Conservation (phyloP, 257 asterid species). For the Nicotiana attenuata region DNA sequence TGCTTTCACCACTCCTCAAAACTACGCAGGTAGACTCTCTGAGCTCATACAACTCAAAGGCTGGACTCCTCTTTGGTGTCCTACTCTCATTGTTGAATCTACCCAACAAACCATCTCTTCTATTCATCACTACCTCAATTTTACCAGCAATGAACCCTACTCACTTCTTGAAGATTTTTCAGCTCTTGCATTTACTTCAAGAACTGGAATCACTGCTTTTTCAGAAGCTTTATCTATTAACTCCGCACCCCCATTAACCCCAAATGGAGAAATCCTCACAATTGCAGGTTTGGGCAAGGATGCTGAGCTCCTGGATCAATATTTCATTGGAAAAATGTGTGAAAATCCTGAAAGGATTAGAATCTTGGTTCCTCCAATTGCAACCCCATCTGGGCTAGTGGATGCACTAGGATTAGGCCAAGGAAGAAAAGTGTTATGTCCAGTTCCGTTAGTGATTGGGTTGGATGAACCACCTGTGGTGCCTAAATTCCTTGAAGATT, state of each 20-base stretch:
- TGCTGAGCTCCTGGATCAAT: slow-evolving; percentile 50
- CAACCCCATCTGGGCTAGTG: slow-evolving; percentile 60
- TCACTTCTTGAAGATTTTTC: slow-evolving; percentile 49
- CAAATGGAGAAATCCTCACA: slow-evolving; percentile 42
- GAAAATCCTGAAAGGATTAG: slow-evolving; percentile 43
- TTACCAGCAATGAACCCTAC: slow-evolving; percentile 2
- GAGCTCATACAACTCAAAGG: slow-evolving; percentile 39
- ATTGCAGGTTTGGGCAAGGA: slow-evolving; percentile 67
- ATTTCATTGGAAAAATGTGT: slow-evolving; percentile 37
- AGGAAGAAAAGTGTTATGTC: slow-evolving; percentile 57
- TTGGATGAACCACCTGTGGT: slow-evolving; percentile 78
- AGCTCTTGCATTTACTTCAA: slow-evolving; percentile 76
- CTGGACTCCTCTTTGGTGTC: slow-evolving; percentile 72
- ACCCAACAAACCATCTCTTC: slow-evolving; percentile 52
- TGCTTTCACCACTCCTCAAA: slow-evolving; percentile 72
- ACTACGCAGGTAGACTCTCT: slow-evolving; percentile 56
- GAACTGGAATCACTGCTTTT: slow-evolving; percentile 64
- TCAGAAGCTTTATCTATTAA: slow-evolving; percentile 33
- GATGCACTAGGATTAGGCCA: slow-evolving; percentile 53
- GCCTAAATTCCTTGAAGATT: slow-evolving; percentile 48
- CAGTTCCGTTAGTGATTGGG: slow-evolving; percentile 65
- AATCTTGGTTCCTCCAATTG: slow-evolving; percentile 54
- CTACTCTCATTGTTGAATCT: slow-evolving; percentile 55
- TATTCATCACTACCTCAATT: slow-evolving; percentile 31
- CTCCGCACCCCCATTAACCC: slow-evolving; percentile 28